Evolutionary conservation across 305 asterid species (phyloP).

Genomic region (Nicotiana rustica): DNA sequence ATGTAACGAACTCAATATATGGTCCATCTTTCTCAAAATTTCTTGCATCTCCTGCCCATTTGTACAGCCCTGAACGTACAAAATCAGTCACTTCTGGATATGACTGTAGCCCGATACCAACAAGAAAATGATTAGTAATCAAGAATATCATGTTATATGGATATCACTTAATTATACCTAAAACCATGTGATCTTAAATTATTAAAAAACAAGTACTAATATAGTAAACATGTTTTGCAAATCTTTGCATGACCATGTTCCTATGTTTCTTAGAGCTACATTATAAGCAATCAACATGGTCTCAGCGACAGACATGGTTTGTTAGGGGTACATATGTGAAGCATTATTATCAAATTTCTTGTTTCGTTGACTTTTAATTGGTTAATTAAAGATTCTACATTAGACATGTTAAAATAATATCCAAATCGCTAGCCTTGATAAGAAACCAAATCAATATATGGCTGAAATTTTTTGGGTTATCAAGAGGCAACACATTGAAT

Average conservation of each 20-base stretch:
- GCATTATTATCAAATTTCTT: neutral
- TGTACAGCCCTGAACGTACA: constrained; percentile 57
- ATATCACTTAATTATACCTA: neutral
- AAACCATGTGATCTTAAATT: constrained; percentile 28
- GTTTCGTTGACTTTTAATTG: constrained; percentile 21
- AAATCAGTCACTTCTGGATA: constrained; percentile 63
- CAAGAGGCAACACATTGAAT: no score
- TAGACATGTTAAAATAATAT: neutral
- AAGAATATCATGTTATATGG: neutral
- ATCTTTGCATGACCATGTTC: constrained; percentile 46
- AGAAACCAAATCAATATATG: no score
- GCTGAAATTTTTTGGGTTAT: no score
- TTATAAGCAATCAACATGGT: constrained; percentile 45
- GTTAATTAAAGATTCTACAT: neutral
- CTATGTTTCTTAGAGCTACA: constrained; percentile 35
- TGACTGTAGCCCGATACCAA: constrained; percentile 52
- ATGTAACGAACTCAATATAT: constrained; percentile 71
- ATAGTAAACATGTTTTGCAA: constrained; percentile 32
- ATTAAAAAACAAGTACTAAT: neutral
- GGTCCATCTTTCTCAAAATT: constrained; percentile 54
- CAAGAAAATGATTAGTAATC: neutral
- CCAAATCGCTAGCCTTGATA: no score
- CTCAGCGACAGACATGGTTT: constrained; percentile 48
- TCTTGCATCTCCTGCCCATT: constrained; percentile 74
- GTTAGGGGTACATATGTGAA: constrained; percentile 19